phyloP scores from a whole-genome alignment of 202 grass and related monocot genomes.

The Brachypodium distachyon region DNA sequence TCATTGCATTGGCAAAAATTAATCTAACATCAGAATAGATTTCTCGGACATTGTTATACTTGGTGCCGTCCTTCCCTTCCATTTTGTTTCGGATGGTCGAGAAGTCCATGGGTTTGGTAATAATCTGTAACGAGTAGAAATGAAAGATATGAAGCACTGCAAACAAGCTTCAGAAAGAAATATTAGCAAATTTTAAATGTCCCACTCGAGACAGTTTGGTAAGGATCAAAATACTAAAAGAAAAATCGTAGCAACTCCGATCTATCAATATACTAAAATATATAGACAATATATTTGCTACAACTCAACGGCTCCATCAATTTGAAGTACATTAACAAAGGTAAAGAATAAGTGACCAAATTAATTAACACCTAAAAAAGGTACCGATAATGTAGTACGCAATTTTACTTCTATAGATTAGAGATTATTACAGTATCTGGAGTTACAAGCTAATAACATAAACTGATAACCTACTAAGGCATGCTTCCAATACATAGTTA shows the following conservation, averaged over 20 bases:
- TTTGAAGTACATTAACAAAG: not conserved
- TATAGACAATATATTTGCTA: not conserved
- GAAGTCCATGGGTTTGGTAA: conserved; percentile 90
- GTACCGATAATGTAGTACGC: not conserved
- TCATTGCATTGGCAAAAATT: conserved; percentile 94
- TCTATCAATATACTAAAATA: conserved; percentile 1
- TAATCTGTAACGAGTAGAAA: conserved; percentile 56
- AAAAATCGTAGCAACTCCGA: not conserved
- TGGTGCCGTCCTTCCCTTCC: conserved; percentile 69
- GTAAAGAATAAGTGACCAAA: not conserved
- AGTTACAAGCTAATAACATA: not conserved
- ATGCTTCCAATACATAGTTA: not conserved
- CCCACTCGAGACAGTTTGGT: not conserved
- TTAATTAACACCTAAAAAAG: not conserved
- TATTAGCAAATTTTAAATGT: not conserved
- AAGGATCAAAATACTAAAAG: not conserved
- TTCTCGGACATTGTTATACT: conserved; percentile 73
- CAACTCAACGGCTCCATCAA: not conserved
- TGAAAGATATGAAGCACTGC: not conserved
- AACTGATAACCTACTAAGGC: not conserved
- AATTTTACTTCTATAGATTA: not conserved
- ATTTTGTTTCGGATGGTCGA: conserved; percentile 73
- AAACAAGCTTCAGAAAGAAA: not conserved
- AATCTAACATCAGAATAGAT: conserved; percentile 89
- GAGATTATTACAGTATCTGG: not conserved